A percentile compares a stretch with the other conserved stretches of the same genome.
Conservation (phyloP, 1,284 basidiomycete species). For the Cutaneotrichosporon arboriforme region DNA sequence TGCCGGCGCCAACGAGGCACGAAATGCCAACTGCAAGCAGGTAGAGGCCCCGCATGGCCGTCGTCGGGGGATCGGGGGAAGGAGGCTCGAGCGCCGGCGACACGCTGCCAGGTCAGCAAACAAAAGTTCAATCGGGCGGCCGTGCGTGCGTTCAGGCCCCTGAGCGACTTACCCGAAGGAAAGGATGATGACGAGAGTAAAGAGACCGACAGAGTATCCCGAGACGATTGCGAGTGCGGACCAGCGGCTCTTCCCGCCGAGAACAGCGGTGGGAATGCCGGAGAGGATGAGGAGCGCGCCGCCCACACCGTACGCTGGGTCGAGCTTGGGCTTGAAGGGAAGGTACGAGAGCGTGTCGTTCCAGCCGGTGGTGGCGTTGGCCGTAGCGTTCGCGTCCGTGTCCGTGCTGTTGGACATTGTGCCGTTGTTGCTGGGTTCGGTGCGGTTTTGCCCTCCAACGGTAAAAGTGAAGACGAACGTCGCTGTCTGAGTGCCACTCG, state of each 20-base stretch:
- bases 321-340: conserved; percentile 62
- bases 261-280: conserved; percentile 80
- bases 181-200: conserved; percentile 80
- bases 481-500: conserved; percentile 22
- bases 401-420: conserved; percentile 11
- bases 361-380: conserved; percentile 30
- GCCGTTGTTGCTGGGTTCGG: background rate
- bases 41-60: conserved; percentile 78
- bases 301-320: conserved; percentile 82
- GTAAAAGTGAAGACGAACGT: conserved; percentile 40
- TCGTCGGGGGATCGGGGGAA: conserved; percentile 71
- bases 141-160: background rate
- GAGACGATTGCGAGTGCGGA: conserved; percentile 89
- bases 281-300: conserved; percentile 83
- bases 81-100: conserved; percentile 47
- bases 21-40: conserved; percentile 74
- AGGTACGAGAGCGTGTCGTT: conserved; percentile 39
- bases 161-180: conserved; percentile 61
- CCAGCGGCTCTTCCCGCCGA: conserved; percentile 92
- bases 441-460: background rate
- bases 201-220: conserved; percentile 78
- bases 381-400: conserved; percentile 17
- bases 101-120: conserved; percentile 26
- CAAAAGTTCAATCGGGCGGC: background rate
- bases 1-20: conserved; percentile 72